Evolutionary conservation across 73 alveolate genomes (phyloP).

Genomic region (Loxodes magnus): DNA sequence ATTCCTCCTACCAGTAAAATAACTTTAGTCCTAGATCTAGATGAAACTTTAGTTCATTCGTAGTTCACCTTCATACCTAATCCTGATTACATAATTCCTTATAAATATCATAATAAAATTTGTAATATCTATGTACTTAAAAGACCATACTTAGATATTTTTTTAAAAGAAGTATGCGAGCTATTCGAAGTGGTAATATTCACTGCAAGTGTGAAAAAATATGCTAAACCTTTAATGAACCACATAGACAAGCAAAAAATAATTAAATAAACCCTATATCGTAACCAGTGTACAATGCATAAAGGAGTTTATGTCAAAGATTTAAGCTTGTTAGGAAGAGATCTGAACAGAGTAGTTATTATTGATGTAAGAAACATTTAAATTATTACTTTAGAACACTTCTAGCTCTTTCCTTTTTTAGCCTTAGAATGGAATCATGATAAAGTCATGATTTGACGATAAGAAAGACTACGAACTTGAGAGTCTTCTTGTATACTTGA

Average conservation of each 20-base stretch:
- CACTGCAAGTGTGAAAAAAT: constrained; percentile 42
- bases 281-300: constrained; percentile 59
- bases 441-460: no score
- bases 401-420: no score
- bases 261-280: constrained; percentile 36
- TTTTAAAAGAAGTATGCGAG: constrained; percentile 20
- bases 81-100: constrained; percentile 36
- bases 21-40: constrained; percentile 32
- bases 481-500: no score
- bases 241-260: constrained; percentile 18
- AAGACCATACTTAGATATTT: constrained; percentile 44
- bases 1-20: no score
- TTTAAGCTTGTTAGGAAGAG: constrained; percentile 49
- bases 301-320: constrained; percentile 57
- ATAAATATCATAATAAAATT: constrained; percentile 26
- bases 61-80: constrained; percentile 22
- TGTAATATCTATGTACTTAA: constrained; percentile 31
- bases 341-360: constrained; percentile 41
- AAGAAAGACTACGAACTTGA: no score
- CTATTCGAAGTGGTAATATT: constrained; percentile 41
- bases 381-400: no score
- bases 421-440: no score
- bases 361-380: constrained; percentile 26
- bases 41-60: constrained; percentile 43
- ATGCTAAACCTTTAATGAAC: constrained; percentile 39